Evolutionary conservation across 1,284 basidiomycete genomes (phyloP).

Genomic region (Trichosporon sp.): DNA sequence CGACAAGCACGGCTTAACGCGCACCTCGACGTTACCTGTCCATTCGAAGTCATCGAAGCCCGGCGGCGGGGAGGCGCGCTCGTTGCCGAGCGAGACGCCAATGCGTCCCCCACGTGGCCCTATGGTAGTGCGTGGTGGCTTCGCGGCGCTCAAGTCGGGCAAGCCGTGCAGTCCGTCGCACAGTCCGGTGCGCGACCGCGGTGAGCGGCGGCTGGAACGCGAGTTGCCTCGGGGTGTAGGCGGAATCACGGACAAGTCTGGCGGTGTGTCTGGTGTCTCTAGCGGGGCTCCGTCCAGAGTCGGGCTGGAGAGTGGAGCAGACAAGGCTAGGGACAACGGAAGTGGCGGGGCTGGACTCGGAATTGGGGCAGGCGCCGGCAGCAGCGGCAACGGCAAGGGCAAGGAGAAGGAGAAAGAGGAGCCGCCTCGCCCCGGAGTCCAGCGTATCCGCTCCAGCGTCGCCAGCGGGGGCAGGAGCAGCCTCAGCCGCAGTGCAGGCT

Average conservation of each 20-base stretch:
- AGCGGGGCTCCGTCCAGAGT: no score
- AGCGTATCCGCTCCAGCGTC: not conserved
- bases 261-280: no score
- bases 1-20: not conserved
- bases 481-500: not conserved
- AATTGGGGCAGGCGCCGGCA: no score
- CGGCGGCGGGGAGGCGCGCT: slow-evolving; percentile 8
- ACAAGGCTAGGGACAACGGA: no score
- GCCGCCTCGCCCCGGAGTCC: not conserved
- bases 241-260: not conserved
- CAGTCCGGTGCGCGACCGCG: slow-evolving; percentile 19
- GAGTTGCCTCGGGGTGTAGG: not conserved
- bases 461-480: not conserved
- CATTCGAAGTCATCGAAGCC: slow-evolving; percentile 30
- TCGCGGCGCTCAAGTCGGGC: slow-evolving; percentile 21
- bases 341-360: no score
- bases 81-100: not conserved
- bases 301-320: no score
- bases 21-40: not conserved
- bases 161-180: slow-evolving; percentile 21
- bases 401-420: not conserved
- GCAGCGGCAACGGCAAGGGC: no score
- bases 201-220: not conserved
- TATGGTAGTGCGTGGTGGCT: slow-evolving; percentile 46
- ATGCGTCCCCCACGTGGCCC: slow-evolving; percentile 31